Conservation (phyloP, 768 basidiomycete species). For the Fomitopsis serialis region DNA sequence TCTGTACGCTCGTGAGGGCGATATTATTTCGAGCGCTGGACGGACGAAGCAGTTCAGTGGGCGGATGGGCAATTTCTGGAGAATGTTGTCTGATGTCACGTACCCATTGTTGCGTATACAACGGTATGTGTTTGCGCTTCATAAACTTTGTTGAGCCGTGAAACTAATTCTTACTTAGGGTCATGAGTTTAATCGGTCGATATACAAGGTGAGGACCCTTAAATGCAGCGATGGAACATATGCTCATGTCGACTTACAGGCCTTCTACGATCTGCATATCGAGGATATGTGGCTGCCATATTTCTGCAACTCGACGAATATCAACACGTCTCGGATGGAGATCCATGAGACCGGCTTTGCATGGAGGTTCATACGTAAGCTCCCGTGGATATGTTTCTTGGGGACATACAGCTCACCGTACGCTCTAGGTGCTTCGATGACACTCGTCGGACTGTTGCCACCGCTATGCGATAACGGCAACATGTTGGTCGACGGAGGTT, state of each 20-base stretch:
- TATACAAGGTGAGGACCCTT: constrained; percentile 66
- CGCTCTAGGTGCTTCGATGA: constrained; percentile 89
- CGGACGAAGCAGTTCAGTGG: constrained; percentile 89
- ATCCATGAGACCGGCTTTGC: constrained; percentile 98
- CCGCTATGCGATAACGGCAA: constrained; percentile 93
- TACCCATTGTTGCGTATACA: constrained; percentile 92
- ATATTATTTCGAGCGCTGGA: constrained; percentile 79
- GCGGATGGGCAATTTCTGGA: constrained; percentile 92
- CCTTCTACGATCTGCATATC: constrained; percentile 91
- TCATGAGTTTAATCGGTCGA: constrained; percentile 90
- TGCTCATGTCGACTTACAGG: constrained; percentile 31
- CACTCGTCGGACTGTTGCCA: constrained; percentile 89
- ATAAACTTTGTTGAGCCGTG: constrained; percentile 59
- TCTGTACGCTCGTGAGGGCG: constrained; percentile 90
- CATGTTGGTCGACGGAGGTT: constrained; percentile 87
- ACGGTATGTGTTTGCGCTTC: constrained; percentile 42
- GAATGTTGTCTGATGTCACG: constrained; percentile 89
- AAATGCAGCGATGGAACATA: not conserved
- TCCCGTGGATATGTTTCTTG: not conserved
- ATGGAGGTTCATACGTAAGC: constrained; percentile 83
- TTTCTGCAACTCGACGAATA: constrained; percentile 98
- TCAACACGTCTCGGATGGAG: constrained; percentile 94
- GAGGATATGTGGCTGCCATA: constrained; percentile 99
- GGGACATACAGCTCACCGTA: not conserved
- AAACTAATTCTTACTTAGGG: constrained; percentile 85